A percentile compares a stretch with the other conserved stretches of the same genome.
phyloP scores from a whole-genome alignment of 2,329 filamentous ascomycete genomes.

The Sordariomycetes sp. region DNA sequence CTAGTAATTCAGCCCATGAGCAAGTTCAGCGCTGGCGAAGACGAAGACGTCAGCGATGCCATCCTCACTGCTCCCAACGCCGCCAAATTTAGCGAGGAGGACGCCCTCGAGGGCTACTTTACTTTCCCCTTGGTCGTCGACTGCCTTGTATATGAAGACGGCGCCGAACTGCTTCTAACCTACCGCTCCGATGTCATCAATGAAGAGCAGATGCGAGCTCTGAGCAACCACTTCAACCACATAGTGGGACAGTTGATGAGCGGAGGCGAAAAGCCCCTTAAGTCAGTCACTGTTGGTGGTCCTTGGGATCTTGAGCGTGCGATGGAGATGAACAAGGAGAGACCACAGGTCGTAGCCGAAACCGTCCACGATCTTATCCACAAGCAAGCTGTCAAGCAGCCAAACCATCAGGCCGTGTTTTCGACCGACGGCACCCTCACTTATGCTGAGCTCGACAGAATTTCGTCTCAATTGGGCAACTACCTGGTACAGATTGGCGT shows the following conservation, averaged over 20 bases:
- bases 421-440: constrained; percentile 2
- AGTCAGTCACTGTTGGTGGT: neutral
- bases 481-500: constrained; percentile 12
- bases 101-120: constrained; percentile 2
- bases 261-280: neutral
- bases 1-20: constrained; percentile 7
- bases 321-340: constrained; percentile 23
- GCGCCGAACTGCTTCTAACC: constrained; percentile 2
- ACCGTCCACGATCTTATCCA: constrained; percentile 6
- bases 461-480: constrained; percentile 1
- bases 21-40: too few relatives aligned
- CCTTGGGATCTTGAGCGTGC: constrained; percentile 2
- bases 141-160: neutral
- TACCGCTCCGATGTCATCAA: constrained; percentile 1
- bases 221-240: constrained; percentile 4
- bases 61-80: neutral
- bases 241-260: neutral
- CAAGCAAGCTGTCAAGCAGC: constrained; percentile 1
- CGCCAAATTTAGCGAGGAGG: neutral
- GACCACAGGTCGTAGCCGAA: neutral
- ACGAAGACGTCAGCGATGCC: too few relatives aligned
- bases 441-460: constrained; percentile 2
- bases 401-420: constrained; percentile 6
- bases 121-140: constrained; percentile 3
- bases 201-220: neutral